Evolutionary conservation across 2,329 filamentous ascomycete genomes (phyloP).

Genomic region (Fusarium sublunatum): DNA sequence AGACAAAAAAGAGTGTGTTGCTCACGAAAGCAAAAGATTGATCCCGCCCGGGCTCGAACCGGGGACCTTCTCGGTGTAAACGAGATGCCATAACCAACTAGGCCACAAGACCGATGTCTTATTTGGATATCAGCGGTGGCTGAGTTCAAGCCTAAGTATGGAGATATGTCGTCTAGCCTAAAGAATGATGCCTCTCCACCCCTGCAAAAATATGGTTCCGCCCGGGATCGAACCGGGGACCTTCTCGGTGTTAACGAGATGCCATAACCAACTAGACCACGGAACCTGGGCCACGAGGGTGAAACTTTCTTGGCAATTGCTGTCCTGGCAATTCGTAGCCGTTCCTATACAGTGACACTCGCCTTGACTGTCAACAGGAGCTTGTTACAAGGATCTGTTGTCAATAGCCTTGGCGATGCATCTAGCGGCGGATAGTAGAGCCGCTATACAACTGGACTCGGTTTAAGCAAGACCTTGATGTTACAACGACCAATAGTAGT

Average conservation of each 20-base stretch:
- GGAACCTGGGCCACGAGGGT: slow-evolving; percentile 16
- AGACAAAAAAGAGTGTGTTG: fast-evolving
- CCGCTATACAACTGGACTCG: background rate
- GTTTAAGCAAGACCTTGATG: background rate
- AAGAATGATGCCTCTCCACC: no score
- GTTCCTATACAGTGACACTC: background rate
- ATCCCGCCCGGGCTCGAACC: slow-evolving; percentile 43
- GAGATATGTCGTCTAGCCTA: no score
- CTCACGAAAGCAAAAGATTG: slow-evolving; percentile 10
- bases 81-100: slow-evolving; percentile 43
- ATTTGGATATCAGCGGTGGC: fast-evolving
- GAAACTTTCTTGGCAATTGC: background rate
- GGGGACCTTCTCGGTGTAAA: slow-evolving; percentile 44
- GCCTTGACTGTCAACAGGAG: no score
- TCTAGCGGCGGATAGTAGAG: slow-evolving; percentile 1
- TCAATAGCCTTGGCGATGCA: slow-evolving; percentile 18
- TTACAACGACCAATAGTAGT: no score
- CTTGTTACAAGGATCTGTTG: no score
- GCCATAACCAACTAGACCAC: slow-evolving; percentile 43
- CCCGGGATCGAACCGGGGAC: slow-evolving; percentile 40
- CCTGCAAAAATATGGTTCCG: slow-evolving; percentile 34
- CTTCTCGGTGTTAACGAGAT: slow-evolving; percentile 43
- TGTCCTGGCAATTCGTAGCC: fast-evolving
- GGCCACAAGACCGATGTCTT: slow-evolving; percentile 35
- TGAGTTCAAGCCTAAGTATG: background rate